phyloP scores from a whole-genome alignment of 768 basidiomycete species.

The Trametes meyenii region DNA sequence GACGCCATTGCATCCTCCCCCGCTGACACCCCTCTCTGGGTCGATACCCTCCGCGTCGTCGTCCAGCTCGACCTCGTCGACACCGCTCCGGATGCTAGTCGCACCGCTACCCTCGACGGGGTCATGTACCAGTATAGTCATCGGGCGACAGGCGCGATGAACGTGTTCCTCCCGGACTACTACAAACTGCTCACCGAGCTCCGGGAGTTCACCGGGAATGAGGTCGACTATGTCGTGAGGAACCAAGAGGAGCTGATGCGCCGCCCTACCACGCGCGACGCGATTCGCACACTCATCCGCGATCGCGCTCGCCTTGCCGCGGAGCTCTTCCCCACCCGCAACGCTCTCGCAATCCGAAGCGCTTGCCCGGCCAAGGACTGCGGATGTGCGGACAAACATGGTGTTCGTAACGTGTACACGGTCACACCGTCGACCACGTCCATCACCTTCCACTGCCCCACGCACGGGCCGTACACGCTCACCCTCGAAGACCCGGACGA shows the following conservation, averaged over 20 bases:
- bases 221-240: neutral
- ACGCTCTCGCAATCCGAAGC: constrained; percentile 28
- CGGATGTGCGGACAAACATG: constrained; percentile 27
- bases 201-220: constrained; percentile 10
- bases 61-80: constrained; percentile 36
- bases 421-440: neutral
- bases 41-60: constrained; percentile 9
- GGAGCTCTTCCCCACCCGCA: constrained; percentile 7
- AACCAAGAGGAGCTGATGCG: constrained; percentile 13
- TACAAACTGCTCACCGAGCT: constrained; percentile 23
- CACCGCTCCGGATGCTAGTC: constrained; percentile 29
- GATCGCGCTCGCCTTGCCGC: constrained; percentile 10
- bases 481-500: constrained; percentile 21
- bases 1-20: neutral
- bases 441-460: constrained; percentile 33
- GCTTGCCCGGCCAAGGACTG: constrained; percentile 34
- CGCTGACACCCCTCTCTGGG: neutral
- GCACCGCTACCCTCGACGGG: constrained; percentile 16
- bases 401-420: constrained; percentile 22
- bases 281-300: constrained; percentile 12
- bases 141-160: constrained; percentile 26
- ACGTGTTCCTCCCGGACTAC: constrained; percentile 30
- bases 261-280: constrained; percentile 12
- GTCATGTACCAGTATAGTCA: constrained; percentile 33
- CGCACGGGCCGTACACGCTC: constrained; percentile 32